Base-by-base conservation (phyloP, 2,329 filamentous ascomycete species). In the Aspergillus felis region DNA sequence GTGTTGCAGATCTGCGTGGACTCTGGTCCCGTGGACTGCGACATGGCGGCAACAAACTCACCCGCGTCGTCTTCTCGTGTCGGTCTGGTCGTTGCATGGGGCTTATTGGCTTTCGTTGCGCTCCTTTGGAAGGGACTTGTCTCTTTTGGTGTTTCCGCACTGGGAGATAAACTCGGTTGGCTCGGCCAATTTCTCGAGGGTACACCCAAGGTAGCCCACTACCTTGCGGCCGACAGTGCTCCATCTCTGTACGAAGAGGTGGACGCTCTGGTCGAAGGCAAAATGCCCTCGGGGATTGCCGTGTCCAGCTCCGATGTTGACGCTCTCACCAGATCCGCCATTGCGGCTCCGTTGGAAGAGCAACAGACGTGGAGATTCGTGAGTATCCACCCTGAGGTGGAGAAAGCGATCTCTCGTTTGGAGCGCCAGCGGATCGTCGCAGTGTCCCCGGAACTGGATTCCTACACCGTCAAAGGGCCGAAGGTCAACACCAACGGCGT, bases 121-220 rank as follows among this genome's bases (percentile, higher is more conserved):
- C 25, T 57, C 48, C 53, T 48, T 41, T 57, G 59, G 50, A 41
- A 55, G 55, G 50, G 58, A 29, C 44, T 58, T 51, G 38, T 25
- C 50, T 46, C 52, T 48, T 52, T 27, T 32, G 56, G n/a, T 62
- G 60, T 57, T 62, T 56, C 53, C 61, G 57, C 57, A 60, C 61
- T 51, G 60, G 42, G 55, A 54, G 35, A 53, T 22, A 14, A 35
- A 38, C n/a, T 42, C 25, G 47, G 50, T 14, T 9, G 29, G 46
- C 42, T 54, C 8, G 50, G 50, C n/a, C 29, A 51, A 54, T 51
- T 44, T 49, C 38, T 59, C 51, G 53, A 50, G 53, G 50, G 47
- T 46, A 35, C 52, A 32, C 56, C 55, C 44, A 55, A 59, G 61
- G 57, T 59, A 53, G 59, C 56, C 44, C 35, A 58, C 58, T 55